Base-by-base conservation (phyloP, 2,329 filamentous ascomycete species). In the Talaromyces funiculosus region DNA sequence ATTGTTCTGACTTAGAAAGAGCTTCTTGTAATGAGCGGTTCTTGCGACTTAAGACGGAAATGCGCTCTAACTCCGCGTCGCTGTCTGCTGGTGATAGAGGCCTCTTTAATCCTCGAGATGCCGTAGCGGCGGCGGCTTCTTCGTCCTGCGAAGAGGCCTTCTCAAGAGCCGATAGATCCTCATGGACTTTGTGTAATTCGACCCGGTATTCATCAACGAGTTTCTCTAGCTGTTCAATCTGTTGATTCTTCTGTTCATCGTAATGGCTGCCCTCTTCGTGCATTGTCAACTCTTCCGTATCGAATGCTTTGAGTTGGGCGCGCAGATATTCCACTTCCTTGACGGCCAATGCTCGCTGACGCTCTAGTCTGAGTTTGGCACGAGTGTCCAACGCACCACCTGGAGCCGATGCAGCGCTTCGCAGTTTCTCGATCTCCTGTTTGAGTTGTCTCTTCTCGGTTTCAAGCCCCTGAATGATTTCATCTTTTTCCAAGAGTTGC, bases 251-350 rank as follows among this genome's bases (percentile, higher is more conserved):
- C 20, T 86, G 82, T 65, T 89, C 84, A 68, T 99, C 90, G 58
- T 89, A 88, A 45, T 73, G 74, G 35, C 84, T 86, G 35, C 91
- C 90, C 0, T 90, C 86, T 59, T 69, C 68, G 49, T 93, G 86
- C 77, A 97, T 89, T 0, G 92, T 92, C 57, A 86, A 85, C 68
- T 97, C 92, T 73, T 99, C 94, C 0, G 86, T 84, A 68, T 97
- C 90, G 62, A 95, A 89, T 0, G 90, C 88, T 75, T 92, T 92
- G 59, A 97, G 82, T 73, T 99, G 94, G 0, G 91, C 93, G 22
- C 94, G 89, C 6, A 99, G 82, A 71, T 96, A 96, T 66, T 97
- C 92, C 0, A 94, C 90, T 72, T 99, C 95, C 71, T 97, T 97
- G 24, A 91, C 82, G 0, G 92, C 91, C 7, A 99, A 82, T 0